These are phyloP conservation scores for Albifimbria verrucaria DNA, from an alignment of 2,329 filamentous ascomycete genomes.

Conservation along the genomic window DNA sequence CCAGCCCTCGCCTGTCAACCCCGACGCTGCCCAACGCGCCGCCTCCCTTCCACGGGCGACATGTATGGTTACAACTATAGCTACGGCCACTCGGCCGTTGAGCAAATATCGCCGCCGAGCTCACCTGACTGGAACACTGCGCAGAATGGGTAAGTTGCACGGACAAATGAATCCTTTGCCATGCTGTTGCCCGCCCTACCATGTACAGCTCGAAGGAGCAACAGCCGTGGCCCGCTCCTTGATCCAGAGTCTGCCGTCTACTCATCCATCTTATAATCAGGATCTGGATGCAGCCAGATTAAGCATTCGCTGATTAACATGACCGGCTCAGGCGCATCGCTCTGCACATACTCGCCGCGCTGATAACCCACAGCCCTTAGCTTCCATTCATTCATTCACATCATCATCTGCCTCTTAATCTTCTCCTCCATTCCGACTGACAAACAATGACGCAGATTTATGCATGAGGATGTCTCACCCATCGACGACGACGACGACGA, in stretches of 20 bases:
- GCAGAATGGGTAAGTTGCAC: conserved; percentile 37
- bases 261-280: no score
- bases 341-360: no score
- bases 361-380: no score
- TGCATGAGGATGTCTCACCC: conserved; percentile 45
- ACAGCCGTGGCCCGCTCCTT: neutral
- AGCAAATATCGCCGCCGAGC: conserved; percentile 52
- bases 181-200: no score
- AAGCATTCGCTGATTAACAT: no score
- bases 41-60: neutral
- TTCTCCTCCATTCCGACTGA: neutral
- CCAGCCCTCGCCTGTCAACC: conserved; percentile 52
- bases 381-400: no score
- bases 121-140: conserved; percentile 45
- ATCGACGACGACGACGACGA: conserved; percentile 39
- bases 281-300: no score
- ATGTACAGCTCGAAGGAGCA: no score
- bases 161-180: neutral
- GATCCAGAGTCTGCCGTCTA: no score
- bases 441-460: conserved; percentile 14
- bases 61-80: conserved; percentile 14
- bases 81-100: conserved; percentile 37
- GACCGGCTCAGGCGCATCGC: no score
- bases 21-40: conserved; percentile 3
- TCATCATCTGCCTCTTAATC: no score